Evolutionary conservation across 257 asterid species (phyloP).

Genomic region (Echium plantagineum): DNA sequence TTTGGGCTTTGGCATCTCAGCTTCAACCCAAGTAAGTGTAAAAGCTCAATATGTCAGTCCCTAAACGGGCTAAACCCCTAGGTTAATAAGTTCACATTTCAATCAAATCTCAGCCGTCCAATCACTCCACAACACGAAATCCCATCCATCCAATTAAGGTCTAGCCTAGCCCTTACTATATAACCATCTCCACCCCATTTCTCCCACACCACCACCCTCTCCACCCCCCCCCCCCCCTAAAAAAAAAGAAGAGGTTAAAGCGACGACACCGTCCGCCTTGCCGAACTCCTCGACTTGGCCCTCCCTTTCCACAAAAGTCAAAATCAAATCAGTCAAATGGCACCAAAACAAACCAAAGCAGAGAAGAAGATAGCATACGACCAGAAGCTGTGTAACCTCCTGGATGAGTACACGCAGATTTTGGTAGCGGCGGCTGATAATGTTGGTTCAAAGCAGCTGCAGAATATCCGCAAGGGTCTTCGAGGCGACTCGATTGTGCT

Average conservation of each 20-base stretch:
- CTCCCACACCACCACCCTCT: neutral
- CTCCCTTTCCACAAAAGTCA: conserved; percentile 25
- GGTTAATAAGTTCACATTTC: too few relatives aligned
- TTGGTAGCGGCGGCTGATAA: conserved; percentile 71
- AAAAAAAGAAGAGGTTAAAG: conserved; percentile 56
- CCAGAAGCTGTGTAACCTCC: conserved; percentile 56
- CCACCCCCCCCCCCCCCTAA: conserved; percentile 7
- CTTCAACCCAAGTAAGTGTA: too few relatives aligned
- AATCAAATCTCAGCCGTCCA: too few relatives aligned
- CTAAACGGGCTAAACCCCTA: too few relatives aligned
- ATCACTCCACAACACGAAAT: too few relatives aligned
- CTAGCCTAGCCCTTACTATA: too few relatives aligned
- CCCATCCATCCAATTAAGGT: too few relatives aligned
- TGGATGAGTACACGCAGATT: conserved; percentile 75
- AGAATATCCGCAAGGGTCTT: conserved; percentile 60
- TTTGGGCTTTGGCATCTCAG: too few relatives aligned
- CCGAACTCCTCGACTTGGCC: conserved; percentile 67
- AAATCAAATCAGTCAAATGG: conserved; percentile 25
- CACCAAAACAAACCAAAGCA: conserved; percentile 47
- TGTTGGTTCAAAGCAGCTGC: conserved; percentile 84
- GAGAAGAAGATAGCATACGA: conserved; percentile 80
- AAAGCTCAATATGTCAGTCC: too few relatives aligned
- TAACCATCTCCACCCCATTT: too few relatives aligned
- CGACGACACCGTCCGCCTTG: conserved; percentile 91
- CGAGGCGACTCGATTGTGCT: conserved; percentile 79